Evolutionary conservation across 1,139 yeast species (phyloP).

Genomic region (Hyphopichia burtonii): DNA sequence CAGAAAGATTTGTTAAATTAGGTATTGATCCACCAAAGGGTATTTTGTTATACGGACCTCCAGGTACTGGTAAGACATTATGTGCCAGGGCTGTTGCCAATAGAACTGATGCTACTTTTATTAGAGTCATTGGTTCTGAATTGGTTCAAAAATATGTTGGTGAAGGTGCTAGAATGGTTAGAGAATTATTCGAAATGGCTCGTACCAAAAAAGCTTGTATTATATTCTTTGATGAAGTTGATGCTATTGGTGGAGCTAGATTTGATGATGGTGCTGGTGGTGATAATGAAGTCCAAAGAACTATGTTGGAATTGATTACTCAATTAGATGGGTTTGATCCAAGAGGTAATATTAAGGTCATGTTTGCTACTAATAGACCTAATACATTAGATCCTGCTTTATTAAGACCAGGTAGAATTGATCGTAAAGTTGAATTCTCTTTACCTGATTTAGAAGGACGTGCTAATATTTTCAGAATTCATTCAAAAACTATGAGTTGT

Average conservation of each 20-base stretch:
- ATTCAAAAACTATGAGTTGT: slow-evolving; percentile 94
- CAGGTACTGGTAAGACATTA: slow-evolving; percentile 96
- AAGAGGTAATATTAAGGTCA: slow-evolving; percentile 96
- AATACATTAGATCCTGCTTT: slow-evolving; percentile 97
- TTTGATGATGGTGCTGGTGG: slow-evolving; percentile 99
- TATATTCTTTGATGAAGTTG: slow-evolving; percentile 94
- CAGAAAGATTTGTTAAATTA: slow-evolving; percentile 91
- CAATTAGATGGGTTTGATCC: slow-evolving; percentile 98
- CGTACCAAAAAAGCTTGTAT: slow-evolving; percentile 97
- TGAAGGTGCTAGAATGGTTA: slow-evolving; percentile 99
- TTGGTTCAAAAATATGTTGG: slow-evolving; percentile 97
- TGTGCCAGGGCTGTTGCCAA: slow-evolving; percentile 99
- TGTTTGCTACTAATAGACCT: slow-evolving; percentile 98
- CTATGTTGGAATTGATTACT: slow-evolving; percentile 96
- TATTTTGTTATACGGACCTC: slow-evolving; percentile 92
- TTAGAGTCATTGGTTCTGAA: slow-evolving; percentile 96
- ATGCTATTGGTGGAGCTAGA: slow-evolving; percentile 98
- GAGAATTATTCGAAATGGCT: slow-evolving; percentile 98
- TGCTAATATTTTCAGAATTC: slow-evolving; percentile 95
- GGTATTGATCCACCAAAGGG: slow-evolving; percentile 99
- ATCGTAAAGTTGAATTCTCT: slow-evolving; percentile 95
- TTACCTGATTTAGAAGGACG: slow-evolving; percentile 97
- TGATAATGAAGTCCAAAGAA: slow-evolving; percentile 97
- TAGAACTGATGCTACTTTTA: slow-evolving; percentile 97
- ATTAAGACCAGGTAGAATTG: slow-evolving; percentile 96